phyloP scores from a whole-genome alignment of 495 filamentous ascomycete genomes.

The Stereocaulon alpinum region DNA sequence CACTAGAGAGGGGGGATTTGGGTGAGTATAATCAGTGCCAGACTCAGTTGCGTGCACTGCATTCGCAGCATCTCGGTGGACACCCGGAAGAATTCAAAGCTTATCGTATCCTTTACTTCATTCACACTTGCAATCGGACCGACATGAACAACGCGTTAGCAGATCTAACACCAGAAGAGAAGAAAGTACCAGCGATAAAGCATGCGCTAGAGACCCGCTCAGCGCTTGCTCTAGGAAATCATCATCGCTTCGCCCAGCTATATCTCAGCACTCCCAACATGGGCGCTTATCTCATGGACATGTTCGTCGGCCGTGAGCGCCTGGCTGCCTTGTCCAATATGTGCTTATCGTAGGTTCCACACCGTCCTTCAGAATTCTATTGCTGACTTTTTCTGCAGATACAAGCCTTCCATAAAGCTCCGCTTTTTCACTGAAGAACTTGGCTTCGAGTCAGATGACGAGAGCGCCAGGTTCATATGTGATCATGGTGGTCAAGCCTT shows the following conservation, averaged over 20 bases:
- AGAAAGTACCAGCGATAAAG: slow-evolving; percentile 68
- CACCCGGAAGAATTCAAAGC: slow-evolving; percentile 95
- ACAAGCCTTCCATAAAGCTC: slow-evolving; percentile 79
- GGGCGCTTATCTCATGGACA: slow-evolving; percentile 97
- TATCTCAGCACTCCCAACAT: slow-evolving; percentile 93
- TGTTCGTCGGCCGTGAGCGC: slow-evolving; percentile 92
- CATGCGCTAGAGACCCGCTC: slow-evolving; percentile 90
- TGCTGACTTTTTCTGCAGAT: slow-evolving; percentile 48
- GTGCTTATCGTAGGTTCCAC: slow-evolving; percentile 78
- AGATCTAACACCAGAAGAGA: slow-evolving; percentile 96
- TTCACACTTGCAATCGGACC: slow-evolving; percentile 96
- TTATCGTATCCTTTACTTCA: slow-evolving; percentile 99
- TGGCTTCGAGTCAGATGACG: slow-evolving; percentile 84
- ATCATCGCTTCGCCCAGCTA: slow-evolving; percentile 91
- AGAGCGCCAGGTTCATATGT: slow-evolving; percentile 79
- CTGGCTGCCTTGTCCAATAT: slow-evolving; percentile 80
- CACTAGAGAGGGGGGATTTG: slow-evolving; percentile 94
- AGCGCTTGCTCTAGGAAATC: slow-evolving; percentile 84
- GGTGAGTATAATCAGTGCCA: slow-evolving; percentile 99
- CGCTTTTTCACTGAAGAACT: slow-evolving; percentile 93
- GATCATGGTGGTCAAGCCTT: slow-evolving; percentile 63
- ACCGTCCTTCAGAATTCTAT: background rate
- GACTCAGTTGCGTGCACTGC: slow-evolving; percentile 87
- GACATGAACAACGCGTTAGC: slow-evolving; percentile 96
- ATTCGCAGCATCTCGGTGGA: slow-evolving; percentile 74